Evolutionary conservation across 352 stramenopile species (phyloP).

Genomic region (Pythium coloratum): DNA sequence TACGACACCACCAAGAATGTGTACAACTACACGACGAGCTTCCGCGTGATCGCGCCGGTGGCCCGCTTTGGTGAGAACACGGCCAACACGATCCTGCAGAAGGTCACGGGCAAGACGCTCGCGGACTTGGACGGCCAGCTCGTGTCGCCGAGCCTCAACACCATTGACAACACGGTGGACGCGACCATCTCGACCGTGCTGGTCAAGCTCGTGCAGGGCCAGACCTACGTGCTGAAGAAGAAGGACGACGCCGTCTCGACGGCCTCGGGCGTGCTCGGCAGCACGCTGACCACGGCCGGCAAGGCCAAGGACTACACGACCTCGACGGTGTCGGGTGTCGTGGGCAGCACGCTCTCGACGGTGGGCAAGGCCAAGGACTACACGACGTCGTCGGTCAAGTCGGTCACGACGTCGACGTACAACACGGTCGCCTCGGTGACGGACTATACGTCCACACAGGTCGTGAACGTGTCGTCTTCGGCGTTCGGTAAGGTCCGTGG

Average conservation of each 20-base stretch:
- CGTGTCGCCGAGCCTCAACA: slow-evolving; percentile 47
- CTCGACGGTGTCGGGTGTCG: slow-evolving; percentile 40
- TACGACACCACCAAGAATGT: slow-evolving; percentile 79
- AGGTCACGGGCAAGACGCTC: slow-evolving; percentile 60
- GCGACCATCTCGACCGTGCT: slow-evolving; percentile 48
- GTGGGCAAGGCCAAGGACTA: slow-evolving; percentile 64
- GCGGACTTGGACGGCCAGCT: slow-evolving; percentile 54
- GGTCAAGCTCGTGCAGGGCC: slow-evolving; percentile 54
- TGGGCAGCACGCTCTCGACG: slow-evolving; percentile 41
- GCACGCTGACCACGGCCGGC: slow-evolving; percentile 14
- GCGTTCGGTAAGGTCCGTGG: slow-evolving; percentile 56
- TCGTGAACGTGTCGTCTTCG: slow-evolving; percentile 68
- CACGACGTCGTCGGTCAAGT: slow-evolving; percentile 31
- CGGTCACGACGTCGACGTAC: slow-evolving; percentile 22
- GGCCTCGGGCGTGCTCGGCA: slow-evolving; percentile 30
- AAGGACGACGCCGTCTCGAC: slow-evolving; percentile 57
- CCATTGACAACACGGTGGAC: slow-evolving; percentile 72
- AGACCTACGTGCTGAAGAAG: slow-evolving; percentile 66
- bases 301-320: slow-evolving; percentile 42
- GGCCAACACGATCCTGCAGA: slow-evolving; percentile 61
- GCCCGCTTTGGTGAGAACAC: slow-evolving; percentile 67
- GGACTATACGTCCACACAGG: slow-evolving; percentile 51
- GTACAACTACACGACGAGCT: slow-evolving; percentile 85
- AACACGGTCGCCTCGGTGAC: slow-evolving; percentile 21
- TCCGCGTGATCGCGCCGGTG: slow-evolving; percentile 59